Base-by-base conservation (phyloP, 306 rosid genomes). In the Senna siamea region DNA sequence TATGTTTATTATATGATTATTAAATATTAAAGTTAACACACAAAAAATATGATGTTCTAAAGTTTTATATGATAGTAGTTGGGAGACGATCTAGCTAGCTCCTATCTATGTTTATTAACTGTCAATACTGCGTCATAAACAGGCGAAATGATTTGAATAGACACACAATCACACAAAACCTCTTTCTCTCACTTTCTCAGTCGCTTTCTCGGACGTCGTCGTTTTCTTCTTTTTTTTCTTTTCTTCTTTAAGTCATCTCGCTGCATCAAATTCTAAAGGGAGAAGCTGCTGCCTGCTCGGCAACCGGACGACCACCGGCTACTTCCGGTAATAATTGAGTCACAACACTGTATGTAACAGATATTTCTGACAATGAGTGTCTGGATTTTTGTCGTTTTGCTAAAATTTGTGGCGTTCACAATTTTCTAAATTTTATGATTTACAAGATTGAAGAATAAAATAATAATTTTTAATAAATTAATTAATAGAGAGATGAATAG, bases 291-390 rank as follows among this genome's bases (percentile, higher is more conserved):
- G n/a, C n/a, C n/a, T n/a, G n/a, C 30, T 76, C 53, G 48, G 43
- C 44, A 12, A 92, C 94, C 92, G 92, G 93, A 76, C 53, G 48
- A 43, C 44, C 10, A 92, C 94, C 92, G 92, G 93, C 81, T 82
- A 78, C 69, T 68, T 78, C 89, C 91, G 89, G 96, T 90, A 71
- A 84, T 79, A 56, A 82, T 85, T 81, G 88, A 84, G 81, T 57
- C 65, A 62, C 50, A 63, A 35, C 30, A 26, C 30, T 60, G 70
- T n/a, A n/a, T 80, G 54, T 79, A 41, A 57, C 90, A 87, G 90
- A 89, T 80, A 83, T 83, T 85, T 87, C 91, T 78, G 84, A 82
- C 88, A 83, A 69, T 23, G 66, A 72, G 32, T n/a, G n/a, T n/a
- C n/a, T n/a, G n/a, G n/a, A n/a, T 72, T 50, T 74, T 82, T 85